phyloP scores from a whole-genome alignment of 2,329 filamentous ascomycete species.

The Diaporthe citrichinensis region DNA sequence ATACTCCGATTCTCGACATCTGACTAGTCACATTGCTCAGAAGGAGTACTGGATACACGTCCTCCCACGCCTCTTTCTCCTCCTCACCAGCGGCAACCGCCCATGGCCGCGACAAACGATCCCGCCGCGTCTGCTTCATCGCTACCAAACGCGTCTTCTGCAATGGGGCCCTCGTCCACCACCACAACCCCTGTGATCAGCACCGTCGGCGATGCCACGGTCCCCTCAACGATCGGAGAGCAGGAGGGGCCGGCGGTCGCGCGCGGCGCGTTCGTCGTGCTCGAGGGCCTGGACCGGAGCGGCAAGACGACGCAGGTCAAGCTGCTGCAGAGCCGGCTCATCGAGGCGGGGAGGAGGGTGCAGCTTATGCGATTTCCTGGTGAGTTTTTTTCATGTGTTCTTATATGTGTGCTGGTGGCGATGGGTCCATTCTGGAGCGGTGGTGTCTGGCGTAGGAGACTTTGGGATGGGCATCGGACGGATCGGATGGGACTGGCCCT shows the following conservation, averaged over 20 bases:
- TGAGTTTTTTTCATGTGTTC: constrained; percentile 50
- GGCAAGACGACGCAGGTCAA: constrained; percentile 94
- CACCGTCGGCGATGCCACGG: constrained; percentile 1
- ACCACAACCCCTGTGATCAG: background rate
- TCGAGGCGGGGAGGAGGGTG: constrained; percentile 63
- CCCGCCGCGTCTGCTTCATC: background rate
- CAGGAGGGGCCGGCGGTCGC: background rate
- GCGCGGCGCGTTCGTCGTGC: constrained; percentile 80
- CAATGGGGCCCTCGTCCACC: background rate
- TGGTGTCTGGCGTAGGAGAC: background rate
- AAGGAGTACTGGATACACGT: background rate
- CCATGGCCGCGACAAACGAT: constrained; percentile 2
- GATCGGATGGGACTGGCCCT: background rate
- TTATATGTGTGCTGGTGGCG: background rate
- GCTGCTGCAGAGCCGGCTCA: constrained; percentile 70
- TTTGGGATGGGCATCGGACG: background rate
- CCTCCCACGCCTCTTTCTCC: no score
- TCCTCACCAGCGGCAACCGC: background rate
- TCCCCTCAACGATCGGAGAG: background rate
- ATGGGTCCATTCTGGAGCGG: background rate
- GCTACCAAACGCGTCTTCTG: background rate
- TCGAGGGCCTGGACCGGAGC: constrained; percentile 91
- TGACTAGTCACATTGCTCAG: background rate
- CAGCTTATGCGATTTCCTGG: constrained; percentile 71
- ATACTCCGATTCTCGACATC: background rate